These are phyloP conservation scores for Saprolegnia diclina DNA, from an alignment of 352 stramenopile genomes.

Conservation along the genomic window DNA sequence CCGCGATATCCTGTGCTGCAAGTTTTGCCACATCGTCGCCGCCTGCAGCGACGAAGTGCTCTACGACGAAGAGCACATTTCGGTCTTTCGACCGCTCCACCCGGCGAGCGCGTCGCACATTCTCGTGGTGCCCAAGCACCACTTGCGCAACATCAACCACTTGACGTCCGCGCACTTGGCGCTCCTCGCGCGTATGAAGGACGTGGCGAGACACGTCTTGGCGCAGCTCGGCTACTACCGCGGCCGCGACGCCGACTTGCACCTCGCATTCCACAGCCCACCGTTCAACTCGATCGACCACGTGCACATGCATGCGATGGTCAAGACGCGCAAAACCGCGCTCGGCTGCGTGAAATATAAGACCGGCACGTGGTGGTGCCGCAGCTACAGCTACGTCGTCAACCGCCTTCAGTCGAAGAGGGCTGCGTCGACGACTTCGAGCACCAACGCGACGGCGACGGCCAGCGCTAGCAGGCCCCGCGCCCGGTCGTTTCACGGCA, in stretches of 20 bases:
- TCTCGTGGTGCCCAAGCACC: slow-evolving; percentile 70
- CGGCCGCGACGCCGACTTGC: slow-evolving; percentile 38
- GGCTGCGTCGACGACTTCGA: not conserved
- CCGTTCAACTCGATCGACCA: slow-evolving; percentile 89
- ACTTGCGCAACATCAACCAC: slow-evolving; percentile 84
- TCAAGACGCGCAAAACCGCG: slow-evolving; percentile 32
- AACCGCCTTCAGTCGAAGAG: not conserved
- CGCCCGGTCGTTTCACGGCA: too few species aligned
- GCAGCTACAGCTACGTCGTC: slow-evolving; percentile 67
- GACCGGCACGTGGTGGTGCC: slow-evolving; percentile 83
- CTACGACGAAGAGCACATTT: slow-evolving; percentile 72
- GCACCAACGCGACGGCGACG: not conserved
- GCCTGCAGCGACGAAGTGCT: slow-evolving; percentile 59
- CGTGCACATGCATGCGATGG: slow-evolving; percentile 86
- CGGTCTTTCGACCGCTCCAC: slow-evolving; percentile 66
- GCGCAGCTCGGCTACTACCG: slow-evolving; percentile 20
- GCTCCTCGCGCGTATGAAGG: slow-evolving; percentile 63
- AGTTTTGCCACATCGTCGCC: slow-evolving; percentile 80
- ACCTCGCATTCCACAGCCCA: slow-evolving; percentile 74
- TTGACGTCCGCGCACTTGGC: slow-evolving; percentile 50
- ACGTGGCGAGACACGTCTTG: slow-evolving; percentile 54
- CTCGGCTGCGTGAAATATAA: slow-evolving; percentile 78
- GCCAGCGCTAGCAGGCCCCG: too few species aligned
- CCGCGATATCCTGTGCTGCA: slow-evolving; percentile 59
- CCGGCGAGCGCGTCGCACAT: slow-evolving; percentile 70